A percentile compares a stretch with the other conserved stretches of the same genome.
These are phyloP conservation scores for Irpex sp. DNA, from an alignment of 1,284 basidiomycete species.

Conservation along the genomic window DNA sequence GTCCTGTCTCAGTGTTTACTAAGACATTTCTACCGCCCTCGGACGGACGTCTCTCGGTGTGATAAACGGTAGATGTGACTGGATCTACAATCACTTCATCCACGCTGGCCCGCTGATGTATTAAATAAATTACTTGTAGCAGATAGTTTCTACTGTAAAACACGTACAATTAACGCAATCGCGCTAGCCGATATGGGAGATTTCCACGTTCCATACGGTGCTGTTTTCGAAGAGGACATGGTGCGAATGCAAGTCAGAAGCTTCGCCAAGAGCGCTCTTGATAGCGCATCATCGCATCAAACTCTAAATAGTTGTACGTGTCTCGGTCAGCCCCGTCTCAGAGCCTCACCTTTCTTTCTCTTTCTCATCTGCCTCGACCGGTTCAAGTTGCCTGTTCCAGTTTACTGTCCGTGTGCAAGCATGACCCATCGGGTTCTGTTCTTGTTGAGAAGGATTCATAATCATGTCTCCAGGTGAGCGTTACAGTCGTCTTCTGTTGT, in stretches of 20 bases:
- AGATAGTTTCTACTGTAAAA: not conserved
- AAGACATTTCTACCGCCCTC: constrained; percentile 59
- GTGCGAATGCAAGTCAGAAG: not conserved
- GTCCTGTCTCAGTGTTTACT: constrained; percentile 42
- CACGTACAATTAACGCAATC: constrained; percentile 14
- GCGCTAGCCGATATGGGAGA: constrained; percentile 32
- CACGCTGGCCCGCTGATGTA: constrained; percentile 36
- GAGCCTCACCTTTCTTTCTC: not conserved
- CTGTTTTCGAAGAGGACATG: constrained; percentile 14
- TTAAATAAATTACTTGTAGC: not conserved
- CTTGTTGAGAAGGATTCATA: not conserved
- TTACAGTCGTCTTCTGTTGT: not conserved
- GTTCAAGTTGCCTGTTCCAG: too few species aligned
- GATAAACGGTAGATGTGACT: constrained; percentile 48
- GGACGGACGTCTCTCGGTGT: constrained; percentile 58
- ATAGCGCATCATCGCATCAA: not conserved
- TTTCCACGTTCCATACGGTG: constrained; percentile 35
- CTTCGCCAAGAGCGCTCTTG: not conserved
- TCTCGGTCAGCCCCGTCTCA: not conserved
- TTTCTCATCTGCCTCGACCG: not conserved
- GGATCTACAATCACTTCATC: constrained; percentile 54
- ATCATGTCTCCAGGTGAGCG: not conserved
- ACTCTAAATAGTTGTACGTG: not conserved
- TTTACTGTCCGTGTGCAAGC: too few species aligned
- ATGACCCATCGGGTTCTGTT: not conserved